phyloP scores from a whole-genome alignment of 352 stramenopile genomes.

The Plasmopara muralis region DNA sequence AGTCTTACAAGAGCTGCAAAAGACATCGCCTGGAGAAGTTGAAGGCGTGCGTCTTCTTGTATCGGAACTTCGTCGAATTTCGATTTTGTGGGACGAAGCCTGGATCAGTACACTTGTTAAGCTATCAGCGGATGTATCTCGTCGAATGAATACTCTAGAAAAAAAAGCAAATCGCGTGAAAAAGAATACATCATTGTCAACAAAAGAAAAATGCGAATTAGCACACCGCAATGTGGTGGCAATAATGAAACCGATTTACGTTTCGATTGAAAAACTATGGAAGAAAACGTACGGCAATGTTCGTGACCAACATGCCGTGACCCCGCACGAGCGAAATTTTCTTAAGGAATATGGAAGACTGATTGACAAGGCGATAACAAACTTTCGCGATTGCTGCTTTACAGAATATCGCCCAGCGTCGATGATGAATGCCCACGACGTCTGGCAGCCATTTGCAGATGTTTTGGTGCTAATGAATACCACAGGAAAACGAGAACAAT shows the following conservation, averaged over 20 bases:
- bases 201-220: conserved; percentile 55
- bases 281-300: conserved; percentile 49
- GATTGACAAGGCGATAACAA: conserved; percentile 41
- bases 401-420: conserved; percentile 18
- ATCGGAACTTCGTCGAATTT: conserved; percentile 67
- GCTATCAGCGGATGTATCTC: conserved; percentile 60
- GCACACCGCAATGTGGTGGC: conserved; percentile 66
- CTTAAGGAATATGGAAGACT: conserved; percentile 46
- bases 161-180: conserved; percentile 68
- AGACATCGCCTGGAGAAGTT: conserved; percentile 34
- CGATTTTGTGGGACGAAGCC: conserved; percentile 78
- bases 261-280: conserved; percentile 57
- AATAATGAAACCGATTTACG: conserved; percentile 78
- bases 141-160: conserved; percentile 58
- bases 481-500: conserved; percentile 36
- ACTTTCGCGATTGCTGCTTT: conserved; percentile 41
- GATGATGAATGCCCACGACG: conserved; percentile 13
- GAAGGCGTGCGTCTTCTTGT: conserved; percentile 56
- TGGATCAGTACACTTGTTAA: conserved; percentile 73
- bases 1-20: conserved; percentile 39
- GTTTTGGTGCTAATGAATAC: conserved; percentile 49
- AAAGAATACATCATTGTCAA: conserved; percentile 59
- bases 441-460: conserved; percentile 73
- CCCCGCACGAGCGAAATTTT: conserved; percentile 71
- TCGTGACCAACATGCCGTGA: conserved; percentile 26